Evolutionary conservation across 108 stramenopile genomes (phyloP), one percentile per base, ranked within the genome.

Genomic region (Conticribra guillardii): DNA sequence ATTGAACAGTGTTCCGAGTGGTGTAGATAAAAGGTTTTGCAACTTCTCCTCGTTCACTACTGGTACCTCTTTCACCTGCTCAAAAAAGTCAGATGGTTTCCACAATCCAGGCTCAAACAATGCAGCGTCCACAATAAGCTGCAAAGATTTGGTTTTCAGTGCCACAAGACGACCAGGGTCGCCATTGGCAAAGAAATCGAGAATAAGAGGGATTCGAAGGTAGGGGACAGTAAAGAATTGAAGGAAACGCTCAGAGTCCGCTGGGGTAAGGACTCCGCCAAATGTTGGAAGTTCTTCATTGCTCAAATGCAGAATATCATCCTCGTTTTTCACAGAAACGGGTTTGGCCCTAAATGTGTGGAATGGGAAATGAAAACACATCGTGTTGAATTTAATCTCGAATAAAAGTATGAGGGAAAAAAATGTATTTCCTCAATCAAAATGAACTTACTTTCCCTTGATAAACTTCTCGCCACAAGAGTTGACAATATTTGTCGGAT

Each of bases 121-220:
- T 14, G 96, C 95, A 7, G 96, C 96, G 53, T 97, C 96, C 1
- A 98, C 89, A 70, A 98, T 96, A 24, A 92, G 84, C 64, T 98
- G 98, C 34, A 98, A 79, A 7, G 93, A 89, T 49, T 91, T 89
- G 18, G 93, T 86, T 31, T 89, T 88, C 27, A 98, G 79, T 4
- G 94, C 95, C 18, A 93, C 85, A 18, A 97, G 81, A 44, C 97
- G 84, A 21, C 73, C 71, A 57, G 96, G 96, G 66, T 96, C 95
- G 23, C 95, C 95, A 60, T 96, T 96, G 0, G 98, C 93, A 66
- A 98, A 98, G 67, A 98, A 98, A 54, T 96, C 96, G 26, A 98
- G 69, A 46, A 98, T 90, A 30, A 98, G 83, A 23, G 98, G 98
- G 62, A 98, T 98, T 16, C 98, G 88, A 34, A 98, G 90, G 76